Base-by-base conservation (phyloP, 345 rosid species). In the Leavenworthia alabamica region DNA sequence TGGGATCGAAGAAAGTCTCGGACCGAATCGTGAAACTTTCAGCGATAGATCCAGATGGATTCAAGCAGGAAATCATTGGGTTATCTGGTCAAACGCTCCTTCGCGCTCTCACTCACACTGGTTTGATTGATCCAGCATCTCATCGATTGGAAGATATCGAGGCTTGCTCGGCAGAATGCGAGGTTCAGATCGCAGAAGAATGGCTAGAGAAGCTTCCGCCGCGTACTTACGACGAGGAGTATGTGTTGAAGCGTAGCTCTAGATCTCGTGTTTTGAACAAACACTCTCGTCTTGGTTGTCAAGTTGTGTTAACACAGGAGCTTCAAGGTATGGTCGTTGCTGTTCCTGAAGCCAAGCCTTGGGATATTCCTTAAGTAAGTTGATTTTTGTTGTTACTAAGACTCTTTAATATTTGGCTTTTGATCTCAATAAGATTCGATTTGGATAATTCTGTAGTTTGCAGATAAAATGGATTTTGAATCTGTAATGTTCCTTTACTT, bases 321-420 rank as follows among this genome's bases (percentile, higher is more conserved):
- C 94, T 93, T 49, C 83, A 89, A 84, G 99, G 96, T 74, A 93
- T 93, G 99, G 96, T 93, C 7, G 97, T 93, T 13, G 97, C 99
- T 1, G 87, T 93, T 36, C 96, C 99, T 17, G 97, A 93, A 73
- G 86, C 96, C 7, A 93, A 80, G 76, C 96, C 99, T 16, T 93
- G 99, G 99, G 99, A 93, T 53, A 89, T 72, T 54, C 97, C 96
- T 13, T 93, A 85, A 85, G 45, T 23, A n/a, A n/a, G n/a, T n/a
- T n/a, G n/a, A n/a, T n/a, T n/a, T n/a, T n/a, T 6, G 58, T 37
- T 5, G n/a, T 12, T 24, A 5, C 13, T 4, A 5, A 56, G 53
- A 31, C 36, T 56, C 44, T 32, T 36, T 23, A 20, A 45, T 53
- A 40, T 54, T 54, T 51, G 9, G 5, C 1, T 57, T 53, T 47